Evolutionary conservation across 2,329 filamentous ascomycete species (phyloP).

Genomic region (Colletotrichum filicis): DNA sequence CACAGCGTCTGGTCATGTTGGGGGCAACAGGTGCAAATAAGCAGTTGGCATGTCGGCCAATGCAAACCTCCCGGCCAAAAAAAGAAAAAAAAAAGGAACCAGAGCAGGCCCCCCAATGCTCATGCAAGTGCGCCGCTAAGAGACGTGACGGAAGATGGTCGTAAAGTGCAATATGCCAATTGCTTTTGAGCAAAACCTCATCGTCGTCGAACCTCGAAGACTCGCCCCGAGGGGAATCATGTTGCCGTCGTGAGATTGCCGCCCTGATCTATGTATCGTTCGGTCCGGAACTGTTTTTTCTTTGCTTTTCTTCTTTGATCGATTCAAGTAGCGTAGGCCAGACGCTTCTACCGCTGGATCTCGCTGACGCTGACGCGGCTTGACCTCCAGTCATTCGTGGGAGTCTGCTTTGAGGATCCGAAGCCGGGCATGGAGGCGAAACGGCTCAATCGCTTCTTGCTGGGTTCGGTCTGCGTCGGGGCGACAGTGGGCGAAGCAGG

Average conservation of each 20-base stretch:
- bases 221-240: constrained; percentile 27
- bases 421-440: constrained; percentile 68
- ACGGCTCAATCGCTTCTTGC: constrained; percentile 63
- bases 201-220: constrained; percentile 31
- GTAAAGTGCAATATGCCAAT: constrained; percentile 31
- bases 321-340: not conserved
- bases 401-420: constrained; percentile 52
- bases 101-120: constrained; percentile 21
- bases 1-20: constrained; percentile 6
- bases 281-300: not conserved
- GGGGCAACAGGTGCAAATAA: not conserved
- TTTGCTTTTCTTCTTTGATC: not conserved
- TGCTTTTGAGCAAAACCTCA: constrained; percentile 21
- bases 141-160: constrained; percentile 23
- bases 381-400: constrained; percentile 53
- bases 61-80: not conserved
- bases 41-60: constrained; percentile 1
- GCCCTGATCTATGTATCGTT: constrained; percentile 15
- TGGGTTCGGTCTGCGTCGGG: constrained; percentile 40
- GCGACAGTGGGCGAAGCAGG: constrained; percentile 39
- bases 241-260: constrained; percentile 30
- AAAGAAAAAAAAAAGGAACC: not conserved
- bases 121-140: constrained; percentile 25
- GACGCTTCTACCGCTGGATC: constrained; percentile 25
- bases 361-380: constrained; percentile 42